Evolutionary conservation across 148 eudicot species (phyloP), one percentile per base, ranked within the genome.

Genomic region (Nepenthes mirabilis): DNA sequence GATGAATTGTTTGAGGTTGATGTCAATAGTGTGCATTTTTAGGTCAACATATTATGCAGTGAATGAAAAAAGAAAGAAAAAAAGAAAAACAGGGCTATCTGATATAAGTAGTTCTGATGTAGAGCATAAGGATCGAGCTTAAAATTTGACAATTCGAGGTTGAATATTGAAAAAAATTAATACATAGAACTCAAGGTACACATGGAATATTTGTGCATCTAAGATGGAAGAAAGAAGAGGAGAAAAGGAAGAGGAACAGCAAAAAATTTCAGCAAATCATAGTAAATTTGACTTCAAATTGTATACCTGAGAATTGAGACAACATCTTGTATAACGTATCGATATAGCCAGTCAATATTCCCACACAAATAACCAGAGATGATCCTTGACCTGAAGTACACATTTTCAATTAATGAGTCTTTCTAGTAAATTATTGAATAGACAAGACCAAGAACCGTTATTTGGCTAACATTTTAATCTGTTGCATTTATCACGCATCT

Each of bases 291-390:
- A 49, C 3, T 49, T 11, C 3, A 2, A 33, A 40, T 55, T 61
- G 48, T 62, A 37, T 66, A 91, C 98, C 96, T 79, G 96, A 77
- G 70, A 91, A 79, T 79, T 85, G 96, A 60, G 80, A 68, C 56
- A 91, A 59, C 98, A 91, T 88, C 80, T 86, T 88, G 85, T 79
- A 59, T 56, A 91, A 70, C 23, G 91, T 88, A 54, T 85, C 88
- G 0, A 79, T 86, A 81, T 91, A 91, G 78, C 95, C 87, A 60
- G 96, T 83, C 81, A 91, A 80, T 73, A 91, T 91, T 52, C 94
- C 87, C 71, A 86, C 84, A 70, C 98, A 91, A 47, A 91, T 86
- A 70, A 91, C 80, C 72, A 88, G 74, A 52, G 98, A 88, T 23
- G 96, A 83, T 63, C 95, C 98, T 75, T 88, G 96, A 60, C 98